Base-by-base conservation (phyloP, 2,329 filamentous ascomycete genomes). In the Colletotrichum abscissum region DNA sequence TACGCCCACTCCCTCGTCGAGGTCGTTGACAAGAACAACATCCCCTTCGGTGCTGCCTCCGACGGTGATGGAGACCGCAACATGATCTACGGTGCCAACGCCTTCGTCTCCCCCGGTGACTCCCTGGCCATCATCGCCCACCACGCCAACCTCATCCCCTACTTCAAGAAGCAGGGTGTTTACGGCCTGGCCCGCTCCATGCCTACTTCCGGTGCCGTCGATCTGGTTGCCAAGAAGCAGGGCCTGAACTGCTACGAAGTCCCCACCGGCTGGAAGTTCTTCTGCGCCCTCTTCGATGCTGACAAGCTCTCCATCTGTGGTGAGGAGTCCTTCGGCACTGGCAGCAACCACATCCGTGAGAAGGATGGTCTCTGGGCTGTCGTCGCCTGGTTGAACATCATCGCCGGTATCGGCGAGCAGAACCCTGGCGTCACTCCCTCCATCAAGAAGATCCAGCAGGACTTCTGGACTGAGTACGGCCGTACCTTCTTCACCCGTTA, bases 401-500 rank as follows among this genome's bases (percentile, higher is more conserved):
- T 99, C 79, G 97, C 97, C 74, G 96, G 94, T 77, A 92, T 98
- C 60, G 95, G 95, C 76, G 92, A 97, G 82, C 89, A 95, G 82
- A 93, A 93, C 80, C 91, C 94, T 24, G 91, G 88, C 72, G 92
- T 94, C 77, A 95, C 93, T 3, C 95, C 96, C 63, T 97, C 94
- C 86, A 98, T 99, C 85, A 94, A 94, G 81, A 93, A 95, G 84
- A 98, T 99, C 82, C 97, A 99, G 86, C 92, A 95, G 79, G 95
- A 98, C 82, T 98, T 99, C 90, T 99, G 97, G 97, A 90, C 91
- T 80, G 94, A 91, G 70, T 99, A 99, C 83, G 97, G 97, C 80
- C 95, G 97, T 73, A 98, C 95, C 38, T 99, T 98, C 89, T 99
- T 99, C 90, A 99, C 97, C 56, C 94, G 97, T 76, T 98, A 98